Evolutionary conservation across 139 green algal genomes (phyloP), one percentile per base, ranked within the genome.

Genomic region (Chlamydomonas sphaeroides): DNA sequence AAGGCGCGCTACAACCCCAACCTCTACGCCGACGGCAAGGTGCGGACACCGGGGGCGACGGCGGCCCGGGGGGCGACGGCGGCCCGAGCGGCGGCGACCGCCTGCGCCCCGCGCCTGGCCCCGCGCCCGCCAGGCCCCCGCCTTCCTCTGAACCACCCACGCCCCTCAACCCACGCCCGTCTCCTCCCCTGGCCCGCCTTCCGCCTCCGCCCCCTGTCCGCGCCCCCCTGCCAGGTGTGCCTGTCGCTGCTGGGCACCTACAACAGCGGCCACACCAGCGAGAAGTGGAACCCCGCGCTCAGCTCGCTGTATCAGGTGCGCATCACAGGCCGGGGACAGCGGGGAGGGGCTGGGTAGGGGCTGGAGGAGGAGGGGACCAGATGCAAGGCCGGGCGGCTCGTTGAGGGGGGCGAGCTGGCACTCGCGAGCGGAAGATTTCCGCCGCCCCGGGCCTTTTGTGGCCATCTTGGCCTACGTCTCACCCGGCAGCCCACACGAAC

Each of bases 21-120:
- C 87, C 89, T 97, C 48, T 96, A 95, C 69, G 88, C 90, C 6
- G 88, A 92, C 74, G 95, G 95, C 89, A 98, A 98, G 90, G 95
- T 87, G 49, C 18, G 79, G 11, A 15, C 14, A 26, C 7, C 7
- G 30, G 63, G 63, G 35, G 35, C 21, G 10, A 30, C 17, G 63
- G 63, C 3, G 63, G n/a, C 8, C 7, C 11, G 11, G n/a, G n/a
- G n/a, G n/a, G n/a, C n/a, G n/a, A n/a, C n/a, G n/a, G n/a, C n/a
- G n/a, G n/a, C n/a, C n/a, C n/a, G 26, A 39, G 61, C 39, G 7
- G 61, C 18, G 56, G 20, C 10, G 5, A 62, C 23, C 5, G 14
- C 45, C 45, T 53, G 11, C 45, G 14, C 11, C 45, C 45, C 45
- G 45, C 45, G 11, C 45, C 45, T 53, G 45, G 14, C 10, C 45